Conservation (phyloP, 78 protist species). For the Guillardia theta region DNA sequence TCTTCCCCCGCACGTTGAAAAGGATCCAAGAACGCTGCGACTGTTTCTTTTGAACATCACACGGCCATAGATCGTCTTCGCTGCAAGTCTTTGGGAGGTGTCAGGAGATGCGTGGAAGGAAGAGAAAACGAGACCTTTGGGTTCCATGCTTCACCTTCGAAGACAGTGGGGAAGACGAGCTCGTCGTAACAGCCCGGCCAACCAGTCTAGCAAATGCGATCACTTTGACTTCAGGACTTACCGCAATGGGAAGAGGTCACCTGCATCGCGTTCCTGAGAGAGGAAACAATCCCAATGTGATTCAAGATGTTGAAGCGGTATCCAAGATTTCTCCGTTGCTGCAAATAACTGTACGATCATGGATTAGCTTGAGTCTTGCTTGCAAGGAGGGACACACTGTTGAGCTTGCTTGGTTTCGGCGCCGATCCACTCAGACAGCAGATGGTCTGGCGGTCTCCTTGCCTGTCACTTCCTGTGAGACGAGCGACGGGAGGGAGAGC, state of each 20-base stretch:
- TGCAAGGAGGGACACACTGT: neutral
- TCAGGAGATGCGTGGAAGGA: no score
- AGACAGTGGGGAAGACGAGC: neutral
- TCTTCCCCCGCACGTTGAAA: no score
- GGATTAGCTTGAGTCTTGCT: no score
- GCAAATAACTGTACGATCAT: neutral
- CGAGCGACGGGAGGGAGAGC: no score
- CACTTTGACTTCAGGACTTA: neutral
- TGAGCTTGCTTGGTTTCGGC: neutral
- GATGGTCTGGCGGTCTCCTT: neutral
- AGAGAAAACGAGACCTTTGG: no score
- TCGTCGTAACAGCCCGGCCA: neutral
- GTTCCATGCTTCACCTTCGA: neutral
- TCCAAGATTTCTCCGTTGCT: neutral
- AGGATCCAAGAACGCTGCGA: no score
- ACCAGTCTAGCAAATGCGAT: neutral
- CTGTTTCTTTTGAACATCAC: no score
- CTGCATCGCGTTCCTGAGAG: neutral
- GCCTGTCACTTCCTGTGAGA: neutral
- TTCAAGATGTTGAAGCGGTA: neutral
- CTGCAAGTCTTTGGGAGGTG: no score
- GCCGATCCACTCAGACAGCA: slow-evolving; percentile 1
- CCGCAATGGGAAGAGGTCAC: neutral
- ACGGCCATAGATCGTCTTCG: no score
- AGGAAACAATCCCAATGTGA: neutral